These are phyloP conservation scores for Fraxinus nigra DNA, from an alignment of 305 asterid genomes.

Conservation along the genomic window DNA sequence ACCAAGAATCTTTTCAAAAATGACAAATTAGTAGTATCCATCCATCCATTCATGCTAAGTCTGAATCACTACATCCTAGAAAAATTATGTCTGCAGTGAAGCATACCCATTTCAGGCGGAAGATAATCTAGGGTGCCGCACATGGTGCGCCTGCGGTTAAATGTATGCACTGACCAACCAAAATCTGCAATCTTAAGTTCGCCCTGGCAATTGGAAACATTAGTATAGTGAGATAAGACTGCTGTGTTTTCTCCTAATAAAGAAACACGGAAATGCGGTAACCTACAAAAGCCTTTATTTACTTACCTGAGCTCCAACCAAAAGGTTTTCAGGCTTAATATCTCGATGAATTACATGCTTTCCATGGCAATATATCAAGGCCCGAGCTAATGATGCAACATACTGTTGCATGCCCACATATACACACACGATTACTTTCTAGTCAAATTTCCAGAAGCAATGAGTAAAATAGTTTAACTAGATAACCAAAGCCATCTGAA, in stretches of 20 bases:
- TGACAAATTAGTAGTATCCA: not conserved
- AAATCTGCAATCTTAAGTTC: constrained; percentile 94
- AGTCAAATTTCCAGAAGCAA: not conserved
- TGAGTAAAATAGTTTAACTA: not conserved
- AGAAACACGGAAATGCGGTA: not conserved
- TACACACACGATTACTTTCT: not conserved
- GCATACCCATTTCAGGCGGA: constrained; percentile 98
- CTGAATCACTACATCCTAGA: not conserved
- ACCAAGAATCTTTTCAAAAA: not conserved
- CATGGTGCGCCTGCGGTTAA: constrained; percentile 89
- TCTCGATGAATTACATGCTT: constrained; percentile 94
- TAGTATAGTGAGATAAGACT: constrained; percentile 24
- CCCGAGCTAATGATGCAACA: constrained; percentile 84
- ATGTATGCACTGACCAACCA: constrained; percentile 98
- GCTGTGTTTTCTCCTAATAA: constrained; percentile 7
- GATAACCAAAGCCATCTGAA: not conserved
- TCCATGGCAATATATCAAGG: constrained; percentile 89
- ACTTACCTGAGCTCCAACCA: constrained; percentile 56
- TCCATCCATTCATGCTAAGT: not conserved
- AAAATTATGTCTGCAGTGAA: not conserved
- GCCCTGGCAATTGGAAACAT: constrained; percentile 52
- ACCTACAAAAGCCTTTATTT: not conserved
- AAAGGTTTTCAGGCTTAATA: constrained; percentile 77
- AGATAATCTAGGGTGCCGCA: constrained; percentile 97
- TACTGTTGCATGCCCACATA: constrained; percentile 39